These are phyloP conservation scores for Pseudocercospora crystallina DNA, from an alignment of 2,329 filamentous ascomycete genomes.

Conservation along the genomic window DNA sequence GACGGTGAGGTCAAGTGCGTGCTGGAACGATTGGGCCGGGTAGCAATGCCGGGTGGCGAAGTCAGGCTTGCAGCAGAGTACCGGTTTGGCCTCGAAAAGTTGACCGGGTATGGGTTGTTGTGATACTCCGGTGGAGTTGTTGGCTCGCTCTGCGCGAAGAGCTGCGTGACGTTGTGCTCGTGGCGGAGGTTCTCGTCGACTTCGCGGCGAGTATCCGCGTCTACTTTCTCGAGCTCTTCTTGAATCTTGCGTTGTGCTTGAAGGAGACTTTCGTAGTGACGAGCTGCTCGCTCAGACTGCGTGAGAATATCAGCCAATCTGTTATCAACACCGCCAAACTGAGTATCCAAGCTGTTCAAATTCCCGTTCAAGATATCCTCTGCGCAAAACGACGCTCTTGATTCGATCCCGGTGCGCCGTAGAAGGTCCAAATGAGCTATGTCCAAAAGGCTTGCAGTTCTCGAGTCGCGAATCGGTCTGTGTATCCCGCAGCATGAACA, in stretches of 20 bases:
- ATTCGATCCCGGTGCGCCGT: too few relatives aligned
- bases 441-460: neutral
- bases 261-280: conserved; percentile 86
- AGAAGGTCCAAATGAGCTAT: too few relatives aligned
- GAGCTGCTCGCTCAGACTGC: conserved; percentile 89
- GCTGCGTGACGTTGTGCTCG: conserved; percentile 69
- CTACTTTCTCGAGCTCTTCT: conserved; percentile 85
- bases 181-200: conserved; percentile 83
- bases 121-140: conserved; percentile 94
- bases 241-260: conserved; percentile 89
- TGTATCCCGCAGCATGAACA: too few relatives aligned
- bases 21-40: conserved; percentile 70
- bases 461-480: too few relatives aligned
- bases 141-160: conserved; percentile 77
- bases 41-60: conserved; percentile 66
- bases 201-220: conserved; percentile 78
- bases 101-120: conserved; percentile 64
- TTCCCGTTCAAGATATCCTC: too few relatives aligned
- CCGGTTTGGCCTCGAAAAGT: conserved; percentile 79
- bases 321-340: too few relatives aligned
- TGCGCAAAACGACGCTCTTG: too few relatives aligned
- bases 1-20: conserved; percentile 80
- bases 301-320: conserved; percentile 20
- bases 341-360: too few relatives aligned
- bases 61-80: conserved; percentile 87